These are phyloP conservation scores for Echium plantagineum DNA, from an alignment of 257 asterid genomes.

Conservation along the genomic window DNA sequence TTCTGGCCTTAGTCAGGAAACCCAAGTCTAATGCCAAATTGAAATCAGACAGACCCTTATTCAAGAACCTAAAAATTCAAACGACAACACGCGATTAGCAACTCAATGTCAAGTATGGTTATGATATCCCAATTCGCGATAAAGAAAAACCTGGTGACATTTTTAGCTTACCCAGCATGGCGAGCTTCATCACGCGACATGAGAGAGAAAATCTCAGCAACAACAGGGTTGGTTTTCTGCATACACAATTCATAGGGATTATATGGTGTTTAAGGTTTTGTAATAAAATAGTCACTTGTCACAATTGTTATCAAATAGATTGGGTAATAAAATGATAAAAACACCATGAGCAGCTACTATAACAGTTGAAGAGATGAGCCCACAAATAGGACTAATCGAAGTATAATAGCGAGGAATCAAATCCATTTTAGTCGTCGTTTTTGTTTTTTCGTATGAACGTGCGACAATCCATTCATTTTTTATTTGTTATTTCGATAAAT, in stretches of 20 bases:
- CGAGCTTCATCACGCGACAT: slow-evolving; percentile 97
- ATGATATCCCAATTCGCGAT: neutral
- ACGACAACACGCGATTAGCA: neutral
- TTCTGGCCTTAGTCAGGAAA: slow-evolving; percentile 91
- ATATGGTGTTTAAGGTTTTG: neutral
- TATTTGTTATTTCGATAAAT: no score
- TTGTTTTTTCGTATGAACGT: no score
- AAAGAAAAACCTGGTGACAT: neutral
- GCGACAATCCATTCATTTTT: no score
- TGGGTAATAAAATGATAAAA: no score
- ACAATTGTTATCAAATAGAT: no score
- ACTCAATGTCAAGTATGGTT: neutral
- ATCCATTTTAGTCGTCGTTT: no score
- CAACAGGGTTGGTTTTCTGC: slow-evolving; percentile 94
- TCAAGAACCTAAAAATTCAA: slow-evolving; percentile 47
- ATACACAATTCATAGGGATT: slow-evolving; percentile 7
- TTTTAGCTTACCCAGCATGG: slow-evolving; percentile 64
- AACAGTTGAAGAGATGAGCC: no score
- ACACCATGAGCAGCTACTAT: no score
- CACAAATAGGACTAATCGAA: no score
- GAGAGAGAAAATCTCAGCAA: slow-evolving; percentile 92
- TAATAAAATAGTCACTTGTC: neutral
- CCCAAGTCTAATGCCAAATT: slow-evolving; percentile 97
- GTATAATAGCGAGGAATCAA: no score
- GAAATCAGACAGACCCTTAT: slow-evolving; percentile 85